phyloP scores from a whole-genome alignment of 176 grass and related monocot genomes.

The Olyra latifolia region DNA sequence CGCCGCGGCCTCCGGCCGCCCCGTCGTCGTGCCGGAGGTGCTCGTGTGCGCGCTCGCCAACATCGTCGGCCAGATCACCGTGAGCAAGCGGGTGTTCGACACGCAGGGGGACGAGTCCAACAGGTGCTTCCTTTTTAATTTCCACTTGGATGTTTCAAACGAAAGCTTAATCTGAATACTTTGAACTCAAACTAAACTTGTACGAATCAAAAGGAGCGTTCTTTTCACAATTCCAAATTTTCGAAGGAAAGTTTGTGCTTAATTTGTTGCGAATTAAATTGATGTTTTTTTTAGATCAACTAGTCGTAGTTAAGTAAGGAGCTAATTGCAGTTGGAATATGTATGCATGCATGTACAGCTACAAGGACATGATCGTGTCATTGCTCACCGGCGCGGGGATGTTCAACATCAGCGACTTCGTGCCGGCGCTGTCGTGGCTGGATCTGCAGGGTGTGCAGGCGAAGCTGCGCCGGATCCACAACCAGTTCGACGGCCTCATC shows the following conservation, averaged over 20 bases:
- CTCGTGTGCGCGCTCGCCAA: conserved; percentile 82
- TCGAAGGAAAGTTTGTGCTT: too few species aligned
- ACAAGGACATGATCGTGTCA: conserved; percentile 89
- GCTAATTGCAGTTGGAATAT: not conserved
- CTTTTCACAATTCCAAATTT: too few species aligned
- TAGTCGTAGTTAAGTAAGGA: not conserved
- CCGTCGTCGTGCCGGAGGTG: conserved; percentile 68
- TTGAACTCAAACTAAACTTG: not conserved
- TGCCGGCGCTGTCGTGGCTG: conserved; percentile 70
- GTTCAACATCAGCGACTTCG: conserved; percentile 90
- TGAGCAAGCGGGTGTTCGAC: conserved; percentile 81
- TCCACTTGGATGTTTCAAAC: too few species aligned
- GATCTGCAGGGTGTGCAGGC: conserved; percentile 86
- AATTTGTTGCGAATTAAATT: too few species aligned
- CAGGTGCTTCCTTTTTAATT: conserved; percentile 34
- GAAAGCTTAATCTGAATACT: not conserved
- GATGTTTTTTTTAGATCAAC: not conserved
- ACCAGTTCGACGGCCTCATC: conserved; percentile 77
- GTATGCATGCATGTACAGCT: conserved; percentile 9
- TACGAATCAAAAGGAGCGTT: not conserved
- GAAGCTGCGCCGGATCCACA: conserved; percentile 61
- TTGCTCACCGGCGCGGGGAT: conserved; percentile 69
- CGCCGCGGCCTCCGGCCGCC: not conserved
- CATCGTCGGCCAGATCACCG: conserved; percentile 73
- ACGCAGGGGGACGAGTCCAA: conserved; percentile 69